phyloP scores from a whole-genome alignment of 169 alveolate species.

The Eimeria acervulina region DNA sequence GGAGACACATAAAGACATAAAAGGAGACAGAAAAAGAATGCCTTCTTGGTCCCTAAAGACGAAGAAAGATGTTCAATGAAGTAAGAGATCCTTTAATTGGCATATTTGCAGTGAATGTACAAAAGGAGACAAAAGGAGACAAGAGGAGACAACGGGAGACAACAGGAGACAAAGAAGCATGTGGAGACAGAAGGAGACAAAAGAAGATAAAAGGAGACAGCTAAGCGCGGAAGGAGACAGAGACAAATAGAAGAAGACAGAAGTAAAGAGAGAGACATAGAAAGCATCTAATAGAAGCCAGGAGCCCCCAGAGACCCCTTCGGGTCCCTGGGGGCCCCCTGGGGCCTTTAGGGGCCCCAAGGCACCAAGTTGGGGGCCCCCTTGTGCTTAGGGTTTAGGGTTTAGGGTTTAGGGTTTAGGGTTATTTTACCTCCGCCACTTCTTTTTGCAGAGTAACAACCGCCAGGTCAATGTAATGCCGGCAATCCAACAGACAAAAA shows the following conservation, averaged over 20 bases:
- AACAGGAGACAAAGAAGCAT: no score
- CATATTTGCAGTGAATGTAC: no score
- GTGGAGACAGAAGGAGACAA: background rate
- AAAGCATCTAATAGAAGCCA: background rate
- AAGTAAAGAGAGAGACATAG: background rate
- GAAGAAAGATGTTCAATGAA: no score
- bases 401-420: no score
- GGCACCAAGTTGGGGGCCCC: background rate
- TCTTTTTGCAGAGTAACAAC: conserved; percentile 92
- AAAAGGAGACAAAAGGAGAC: background rate
- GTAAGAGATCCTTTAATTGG: no score
- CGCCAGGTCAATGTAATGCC: conserved; percentile 89
- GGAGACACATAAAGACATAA: background rate
- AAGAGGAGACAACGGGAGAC: background rate
- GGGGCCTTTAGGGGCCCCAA: background rate
- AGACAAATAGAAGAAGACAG: background rate
- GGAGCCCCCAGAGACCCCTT: background rate
- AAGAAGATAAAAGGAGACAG: background rate
- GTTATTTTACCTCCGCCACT: conserved; percentile 86
- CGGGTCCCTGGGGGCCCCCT: background rate
- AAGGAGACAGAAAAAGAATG: no score
- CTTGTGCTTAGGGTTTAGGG: no score
- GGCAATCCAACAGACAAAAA: conserved; percentile 90
- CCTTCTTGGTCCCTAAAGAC: no score
- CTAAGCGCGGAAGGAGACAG: no score